phyloP scores from a whole-genome alignment of 129 eudicot species.

The Heracleum sosnowskyi region DNA sequence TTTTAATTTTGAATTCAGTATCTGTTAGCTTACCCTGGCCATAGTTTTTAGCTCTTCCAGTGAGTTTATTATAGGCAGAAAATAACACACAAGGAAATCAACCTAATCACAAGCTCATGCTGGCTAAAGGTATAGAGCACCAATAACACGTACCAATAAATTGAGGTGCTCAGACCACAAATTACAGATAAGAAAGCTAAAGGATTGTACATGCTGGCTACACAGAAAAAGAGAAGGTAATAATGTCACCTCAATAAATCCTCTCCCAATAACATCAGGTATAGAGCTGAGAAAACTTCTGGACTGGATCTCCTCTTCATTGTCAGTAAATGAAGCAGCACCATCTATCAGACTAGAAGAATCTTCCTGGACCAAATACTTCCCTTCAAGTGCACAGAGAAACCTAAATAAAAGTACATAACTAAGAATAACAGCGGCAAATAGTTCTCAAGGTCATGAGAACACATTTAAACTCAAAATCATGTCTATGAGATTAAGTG shows the following conservation, averaged over 20 bases:
- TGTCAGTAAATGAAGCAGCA: slow-evolving; percentile 31
- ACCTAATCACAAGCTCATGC: background rate
- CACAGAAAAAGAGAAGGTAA: background rate
- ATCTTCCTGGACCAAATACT: slow-evolving; percentile 49
- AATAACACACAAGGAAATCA: background rate
- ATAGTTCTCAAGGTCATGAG: background rate
- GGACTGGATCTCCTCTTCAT: slow-evolving; percentile 37
- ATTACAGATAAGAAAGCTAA: too few relatives aligned
- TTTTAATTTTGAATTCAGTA: too few relatives aligned
- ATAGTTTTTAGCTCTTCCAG: too few relatives aligned
- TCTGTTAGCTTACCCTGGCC: too few relatives aligned
- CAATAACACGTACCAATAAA: background rate
- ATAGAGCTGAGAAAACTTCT: slow-evolving; percentile 31
- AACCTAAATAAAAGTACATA: slow-evolving; percentile 35
- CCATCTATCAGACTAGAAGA: slow-evolving; percentile 41
- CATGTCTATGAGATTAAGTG: background rate
- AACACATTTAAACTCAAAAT: background rate
- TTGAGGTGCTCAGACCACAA: background rate
- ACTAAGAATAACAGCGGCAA: background rate
- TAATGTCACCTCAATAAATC: slow-evolving; percentile 40
- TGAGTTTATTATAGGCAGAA: background rate
- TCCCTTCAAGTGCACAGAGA: slow-evolving; percentile 79
- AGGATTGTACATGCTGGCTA: too few relatives aligned
- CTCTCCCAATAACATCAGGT: slow-evolving; percentile 40
- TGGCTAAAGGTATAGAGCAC: background rate